phyloP scores from a whole-genome alignment of 805 yeast genomes.

The Priceomyces carsonii region DNA sequence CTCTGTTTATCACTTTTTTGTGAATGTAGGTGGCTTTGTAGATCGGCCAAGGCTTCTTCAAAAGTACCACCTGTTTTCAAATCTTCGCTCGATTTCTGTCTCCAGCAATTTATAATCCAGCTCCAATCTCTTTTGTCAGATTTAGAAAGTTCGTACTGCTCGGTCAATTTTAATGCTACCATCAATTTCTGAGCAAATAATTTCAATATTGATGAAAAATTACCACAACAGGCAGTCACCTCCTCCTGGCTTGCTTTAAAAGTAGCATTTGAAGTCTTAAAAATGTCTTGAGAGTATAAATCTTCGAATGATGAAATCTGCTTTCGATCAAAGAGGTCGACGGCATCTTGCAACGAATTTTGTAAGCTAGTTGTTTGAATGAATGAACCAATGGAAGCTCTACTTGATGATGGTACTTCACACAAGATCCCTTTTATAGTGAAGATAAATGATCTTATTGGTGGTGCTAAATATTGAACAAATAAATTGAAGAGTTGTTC shows the following conservation, averaged over 20 bases:
- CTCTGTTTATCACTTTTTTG: conserved; percentile 3
- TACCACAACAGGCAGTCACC: conserved; percentile 82
- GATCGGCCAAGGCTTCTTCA: conserved; percentile 34
- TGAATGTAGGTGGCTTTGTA: conserved; percentile 26
- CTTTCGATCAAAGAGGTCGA: conserved; percentile 54
- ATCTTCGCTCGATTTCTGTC: conserved; percentile 9
- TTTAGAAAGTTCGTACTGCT: conserved; percentile 35
- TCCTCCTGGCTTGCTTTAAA: conserved; percentile 69
- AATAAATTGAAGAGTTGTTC: conserved; percentile 63
- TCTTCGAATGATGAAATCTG: conserved; percentile 58
- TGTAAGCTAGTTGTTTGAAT: conserved; percentile 46
- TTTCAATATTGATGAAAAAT: conserved; percentile 65
- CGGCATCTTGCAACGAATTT: conserved; percentile 50
- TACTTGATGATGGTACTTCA: conserved; percentile 56
- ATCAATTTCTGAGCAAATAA: conserved; percentile 62
- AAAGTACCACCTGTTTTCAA: conserved; percentile 12
- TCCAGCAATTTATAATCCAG: conserved; percentile 35
- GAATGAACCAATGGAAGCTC: conserved; percentile 30
- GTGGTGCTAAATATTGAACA: conserved; percentile 69
- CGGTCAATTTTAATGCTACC: conserved; percentile 46
- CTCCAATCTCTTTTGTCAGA: conserved; percentile 38
- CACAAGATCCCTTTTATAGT: conserved; percentile 63
- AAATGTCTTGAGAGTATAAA: conserved; percentile 57
- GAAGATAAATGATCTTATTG: conserved; percentile 63
- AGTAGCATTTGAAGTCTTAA: conserved; percentile 32